phyloP scores from a whole-genome alignment of 306 rosid species.

The Vigna radiata region DNA sequence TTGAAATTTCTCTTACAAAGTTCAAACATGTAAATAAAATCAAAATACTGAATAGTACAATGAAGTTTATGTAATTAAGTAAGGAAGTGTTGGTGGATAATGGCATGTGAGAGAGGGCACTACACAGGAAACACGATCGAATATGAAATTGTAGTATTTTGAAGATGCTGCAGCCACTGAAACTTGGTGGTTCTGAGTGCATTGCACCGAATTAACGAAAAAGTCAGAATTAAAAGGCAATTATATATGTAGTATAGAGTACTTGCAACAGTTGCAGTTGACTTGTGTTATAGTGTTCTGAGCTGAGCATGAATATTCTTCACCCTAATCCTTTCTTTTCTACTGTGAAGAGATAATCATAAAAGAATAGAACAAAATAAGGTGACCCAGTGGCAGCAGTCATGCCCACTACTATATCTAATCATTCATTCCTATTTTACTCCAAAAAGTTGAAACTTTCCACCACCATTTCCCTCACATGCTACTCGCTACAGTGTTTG shows the following conservation, averaged over 20 bases:
- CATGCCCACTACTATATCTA: constrained; percentile 52
- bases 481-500: background rate
- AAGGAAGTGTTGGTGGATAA: too few species aligned
- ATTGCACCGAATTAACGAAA: constrained; percentile 37
- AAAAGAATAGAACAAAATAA: constrained; percentile 7
- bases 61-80: too few species aligned
- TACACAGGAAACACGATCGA: background rate
- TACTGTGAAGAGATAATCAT: constrained; percentile 24
- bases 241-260: constrained; percentile 17
- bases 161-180: constrained; percentile 44
- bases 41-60: too few species aligned
- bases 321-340: background rate
- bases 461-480: constrained; percentile 39
- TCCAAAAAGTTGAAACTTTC: constrained; percentile 46
- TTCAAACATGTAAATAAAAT: too few species aligned
- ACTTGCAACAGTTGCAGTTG: constrained; percentile 24
- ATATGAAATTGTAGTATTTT: constrained; percentile 18
- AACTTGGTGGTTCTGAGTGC: constrained; percentile 30
- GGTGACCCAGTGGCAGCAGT: constrained; percentile 46
- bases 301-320: constrained; percentile 36
- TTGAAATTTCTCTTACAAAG: too few species aligned
- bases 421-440: constrained; percentile 37
- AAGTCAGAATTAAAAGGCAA: constrained; percentile 19
- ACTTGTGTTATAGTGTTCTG: constrained; percentile 20
- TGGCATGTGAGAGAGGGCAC: constrained; percentile 16